Base-by-base conservation (phyloP, 805 yeast genomes). In the Ogataea degrootiae region DNA sequence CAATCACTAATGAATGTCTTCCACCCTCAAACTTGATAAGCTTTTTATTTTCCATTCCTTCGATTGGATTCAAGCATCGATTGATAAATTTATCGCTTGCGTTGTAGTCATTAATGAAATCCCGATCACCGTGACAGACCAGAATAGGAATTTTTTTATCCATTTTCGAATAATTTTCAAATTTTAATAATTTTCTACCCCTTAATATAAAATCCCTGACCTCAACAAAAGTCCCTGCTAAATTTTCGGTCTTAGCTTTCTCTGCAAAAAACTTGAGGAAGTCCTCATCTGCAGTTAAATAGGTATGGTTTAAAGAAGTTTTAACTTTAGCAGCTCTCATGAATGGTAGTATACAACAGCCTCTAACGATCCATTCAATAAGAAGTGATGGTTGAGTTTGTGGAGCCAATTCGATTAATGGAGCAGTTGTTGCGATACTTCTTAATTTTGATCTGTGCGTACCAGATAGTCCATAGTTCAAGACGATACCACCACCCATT, bases 401-500 rank as follows among this genome's bases (percentile, higher is more conserved):
- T 14, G 85, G 83, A 58, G 82, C 82, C 45, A 83, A 63, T 9
- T 60, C 48, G 37, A 86, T 70, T 51, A 83, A 71, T 1, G 96
- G 95, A 1, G 82, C 89, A 34, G 75, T 67, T 0, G 71, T 75
- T 37, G 75, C 64, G 39, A 77, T 72, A 0, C 79, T 79, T 34
- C 69, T 65, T 23, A 86, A 49, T 17, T 71, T 55, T 26, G 74
- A 71, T 40, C 66, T 71, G 57, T 73, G 66, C 49, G 69, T 75
- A 2, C 91, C 91, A 33, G 61, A 59, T 35, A 79, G 71, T 4
- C 78, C 80, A 60, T 86, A 85, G 62, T 82, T 83, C 48, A 86
- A 66, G 0, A 69, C 70, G 43, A 86, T 79, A 0, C 85, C 91
- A 19, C 92, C 92, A 43, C 96, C 96, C 91, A 87, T 85, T 9